These are phyloP conservation scores for Trichoderma asperellum DNA, from an alignment of 2,329 filamentous ascomycete genomes.

Conservation along the genomic window DNA sequence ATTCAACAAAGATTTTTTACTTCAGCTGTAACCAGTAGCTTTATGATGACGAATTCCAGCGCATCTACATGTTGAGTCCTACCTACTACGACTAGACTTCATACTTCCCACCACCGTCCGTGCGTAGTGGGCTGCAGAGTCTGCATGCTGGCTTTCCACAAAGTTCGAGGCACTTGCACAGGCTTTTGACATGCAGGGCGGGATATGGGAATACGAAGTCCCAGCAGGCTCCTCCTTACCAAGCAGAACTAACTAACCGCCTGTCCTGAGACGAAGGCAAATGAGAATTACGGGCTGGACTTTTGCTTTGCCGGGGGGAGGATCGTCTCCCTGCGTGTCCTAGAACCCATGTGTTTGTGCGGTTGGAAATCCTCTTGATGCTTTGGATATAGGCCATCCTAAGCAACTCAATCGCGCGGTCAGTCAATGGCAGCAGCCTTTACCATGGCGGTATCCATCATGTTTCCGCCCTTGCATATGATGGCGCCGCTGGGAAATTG, in stretches of 20 bases:
- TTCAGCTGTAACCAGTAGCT: background rate
- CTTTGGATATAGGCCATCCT: background rate
- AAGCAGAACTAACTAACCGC: background rate
- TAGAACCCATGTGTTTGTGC: background rate
- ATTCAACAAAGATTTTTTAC: background rate
- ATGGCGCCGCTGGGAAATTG: conserved; percentile 1
- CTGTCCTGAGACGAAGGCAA: conserved; percentile 1
- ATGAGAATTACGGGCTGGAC: background rate
- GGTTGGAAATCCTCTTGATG: background rate
- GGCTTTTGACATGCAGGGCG: conserved; percentile 3
- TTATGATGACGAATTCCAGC: background rate
- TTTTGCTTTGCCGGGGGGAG: background rate
- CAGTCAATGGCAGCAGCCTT: background rate
- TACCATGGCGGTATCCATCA: background rate
- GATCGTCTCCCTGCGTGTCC: background rate
- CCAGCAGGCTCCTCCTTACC: background rate
- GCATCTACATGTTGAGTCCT: background rate
- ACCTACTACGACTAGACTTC: background rate
- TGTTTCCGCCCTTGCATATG: conserved; percentile 3
- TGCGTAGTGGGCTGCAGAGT: background rate
- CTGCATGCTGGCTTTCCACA: background rate
- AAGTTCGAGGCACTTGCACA: background rate
- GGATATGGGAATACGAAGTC: background rate
- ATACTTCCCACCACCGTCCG: background rate
- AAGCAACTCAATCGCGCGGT: background rate